Percentiles rank a stretch among this genome's conserved stretches.
Conservation (phyloP, 83 land plant species). For the Isoetes engelmannii region DNA sequence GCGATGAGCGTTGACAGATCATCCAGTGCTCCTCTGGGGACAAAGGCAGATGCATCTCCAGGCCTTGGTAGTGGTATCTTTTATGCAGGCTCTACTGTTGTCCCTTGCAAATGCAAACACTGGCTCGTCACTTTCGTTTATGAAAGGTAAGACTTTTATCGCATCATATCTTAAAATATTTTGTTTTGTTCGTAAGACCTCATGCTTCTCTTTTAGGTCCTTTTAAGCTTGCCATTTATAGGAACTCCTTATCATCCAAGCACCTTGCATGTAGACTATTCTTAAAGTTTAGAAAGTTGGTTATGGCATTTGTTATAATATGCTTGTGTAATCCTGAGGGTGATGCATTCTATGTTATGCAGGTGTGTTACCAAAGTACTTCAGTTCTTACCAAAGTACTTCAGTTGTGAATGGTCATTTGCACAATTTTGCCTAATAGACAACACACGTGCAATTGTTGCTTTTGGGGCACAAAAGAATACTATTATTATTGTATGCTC, state of each 20-base stretch:
- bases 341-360: background rate
- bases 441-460: conserved; percentile 22
- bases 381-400: conserved; percentile 26
- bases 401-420: conserved; percentile 33
- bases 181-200: no score
- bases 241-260: no score
- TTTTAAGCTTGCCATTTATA: no score
- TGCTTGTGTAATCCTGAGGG: no score
- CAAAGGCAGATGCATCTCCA: background rate
- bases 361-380: no score
- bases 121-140: conserved; percentile 31
- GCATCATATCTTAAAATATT: no score
- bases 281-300: no score
- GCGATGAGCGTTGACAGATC: no score
- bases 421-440: conserved; percentile 27
- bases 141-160: conserved; percentile 20
- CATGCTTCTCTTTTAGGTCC: no score
- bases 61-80: conserved; percentile 18
- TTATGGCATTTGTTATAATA: no score
- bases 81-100: conserved; percentile 21
- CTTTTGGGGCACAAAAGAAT: conserved; percentile 22
- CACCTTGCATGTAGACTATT: no score
- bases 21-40: no score
- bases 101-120: conserved; percentile 22
- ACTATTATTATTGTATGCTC: conserved; percentile 22